Percentiles rank a stretch among this genome's conserved stretches.
Conservation (phyloP, 176 grass and related monocot genomes). For the Triticum aestivum region DNA sequence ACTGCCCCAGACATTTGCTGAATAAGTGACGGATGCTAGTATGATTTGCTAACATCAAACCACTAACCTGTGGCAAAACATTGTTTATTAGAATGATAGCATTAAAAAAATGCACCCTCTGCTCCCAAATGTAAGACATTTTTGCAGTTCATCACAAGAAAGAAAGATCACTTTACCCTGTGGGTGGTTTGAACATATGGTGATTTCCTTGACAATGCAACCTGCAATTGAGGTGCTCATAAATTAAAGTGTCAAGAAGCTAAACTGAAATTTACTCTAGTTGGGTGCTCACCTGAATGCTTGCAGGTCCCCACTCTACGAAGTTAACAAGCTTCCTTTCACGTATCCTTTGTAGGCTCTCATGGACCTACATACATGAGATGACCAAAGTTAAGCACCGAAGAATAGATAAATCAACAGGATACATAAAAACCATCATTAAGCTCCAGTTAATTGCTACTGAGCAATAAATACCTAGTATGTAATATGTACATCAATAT, state of each 20-base stretch:
- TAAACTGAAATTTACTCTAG: not conserved
- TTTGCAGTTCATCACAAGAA: too few species aligned
- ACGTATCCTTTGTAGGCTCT: slow-evolving; percentile 94
- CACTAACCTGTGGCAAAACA: slow-evolving; percentile 68
- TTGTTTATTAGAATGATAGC: slow-evolving; percentile 3
- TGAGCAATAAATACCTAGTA: not conserved
- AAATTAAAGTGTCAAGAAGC: slow-evolving; percentile 9
- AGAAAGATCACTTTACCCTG: slow-evolving; percentile 57
- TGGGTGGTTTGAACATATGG: slow-evolving; percentile 99
- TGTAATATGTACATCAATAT: not conserved
- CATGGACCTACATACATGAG: slow-evolving; percentile 67
- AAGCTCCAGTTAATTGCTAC: not conserved
- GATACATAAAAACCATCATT: not conserved
- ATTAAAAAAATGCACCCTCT: not conserved
- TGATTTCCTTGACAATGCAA: slow-evolving; percentile 98
- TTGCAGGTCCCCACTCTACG: slow-evolving; percentile 98
- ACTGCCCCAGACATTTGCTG: slow-evolving; percentile 83
- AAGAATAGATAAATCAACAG: slow-evolving; percentile 8
- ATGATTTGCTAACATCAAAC: slow-evolving; percentile 96
- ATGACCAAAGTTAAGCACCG: slow-evolving; percentile 10
- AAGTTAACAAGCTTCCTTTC: slow-evolving; percentile 99
- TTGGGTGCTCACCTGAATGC: slow-evolving; percentile 71
- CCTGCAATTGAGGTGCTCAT: slow-evolving; percentile 41
- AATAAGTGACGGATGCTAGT: slow-evolving; percentile 95
- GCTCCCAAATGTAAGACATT: too few species aligned